These are phyloP conservation scores for Melanogaster broomeanus DNA, from an alignment of 768 basidiomycete species.

Conservation along the genomic window DNA sequence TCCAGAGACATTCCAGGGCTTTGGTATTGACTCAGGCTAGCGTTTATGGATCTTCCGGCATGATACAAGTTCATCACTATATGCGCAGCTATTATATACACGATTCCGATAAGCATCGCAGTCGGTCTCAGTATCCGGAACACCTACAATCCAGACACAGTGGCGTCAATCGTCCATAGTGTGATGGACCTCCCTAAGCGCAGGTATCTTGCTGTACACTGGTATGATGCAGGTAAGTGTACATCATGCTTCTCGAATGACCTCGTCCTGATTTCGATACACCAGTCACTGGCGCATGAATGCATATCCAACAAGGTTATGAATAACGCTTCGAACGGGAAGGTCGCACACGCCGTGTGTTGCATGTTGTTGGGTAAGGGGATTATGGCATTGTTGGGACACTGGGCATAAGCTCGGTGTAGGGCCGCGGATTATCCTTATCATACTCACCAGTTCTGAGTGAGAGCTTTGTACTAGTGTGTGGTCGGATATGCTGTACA, in stretches of 20 bases:
- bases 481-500: no score
- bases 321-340: conserved; percentile 64
- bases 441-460: no score
- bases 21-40: conserved; percentile 89
- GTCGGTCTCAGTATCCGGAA: conserved; percentile 72
- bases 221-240: conserved; percentile 73
- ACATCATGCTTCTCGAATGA: background rate
- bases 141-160: conserved; percentile 80
- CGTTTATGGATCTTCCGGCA: conserved; percentile 65
- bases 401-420: conserved; percentile 67
- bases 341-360: conserved; percentile 70
- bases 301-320: conserved; percentile 90
- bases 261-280: conserved; percentile 4
- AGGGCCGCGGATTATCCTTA: no score
- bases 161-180: conserved; percentile 81
- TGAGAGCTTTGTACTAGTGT: no score
- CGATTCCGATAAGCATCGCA: conserved; percentile 89
- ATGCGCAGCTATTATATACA: conserved; percentile 63
- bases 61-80: conserved; percentile 59
- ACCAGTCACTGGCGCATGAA: conserved; percentile 86
- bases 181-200: conserved; percentile 80
- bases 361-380: conserved; percentile 83
- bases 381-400: conserved; percentile 88
- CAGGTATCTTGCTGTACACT: conserved; percentile 88
- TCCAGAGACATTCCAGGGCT: conserved; percentile 89